Evolutionary conservation across 306 rosid species (phyloP).

Genomic region (Gillenia trifoliata): DNA sequence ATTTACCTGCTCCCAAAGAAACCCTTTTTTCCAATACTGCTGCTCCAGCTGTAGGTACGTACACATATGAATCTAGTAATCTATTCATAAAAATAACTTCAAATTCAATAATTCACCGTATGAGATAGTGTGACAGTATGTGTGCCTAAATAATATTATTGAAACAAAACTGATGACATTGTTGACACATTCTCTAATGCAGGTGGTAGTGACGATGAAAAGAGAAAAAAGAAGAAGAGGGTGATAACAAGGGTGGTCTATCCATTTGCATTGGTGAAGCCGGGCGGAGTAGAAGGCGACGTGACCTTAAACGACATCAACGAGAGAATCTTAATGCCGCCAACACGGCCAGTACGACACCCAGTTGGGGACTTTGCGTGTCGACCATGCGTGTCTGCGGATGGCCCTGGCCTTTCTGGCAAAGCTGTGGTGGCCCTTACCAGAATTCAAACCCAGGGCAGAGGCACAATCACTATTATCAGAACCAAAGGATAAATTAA

Average conservation of each 20-base stretch:
- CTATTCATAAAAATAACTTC: too few relatives aligned
- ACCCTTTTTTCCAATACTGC: background rate
- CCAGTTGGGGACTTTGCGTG: constrained; percentile 96
- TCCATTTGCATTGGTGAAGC: constrained; percentile 95
- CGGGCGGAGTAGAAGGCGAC: constrained; percentile 89
- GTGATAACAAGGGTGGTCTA: constrained; percentile 48
- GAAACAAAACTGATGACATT: background rate
- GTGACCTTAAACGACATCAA: constrained; percentile 90
- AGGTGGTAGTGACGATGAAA: background rate
- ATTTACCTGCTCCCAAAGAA: background rate
- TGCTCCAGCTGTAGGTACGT: background rate
- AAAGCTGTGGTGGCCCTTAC: constrained; percentile 95
- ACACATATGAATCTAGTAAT: background rate
- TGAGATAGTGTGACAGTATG: background rate
- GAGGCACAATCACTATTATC: constrained; percentile 94
- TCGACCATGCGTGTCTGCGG: constrained; percentile 80
- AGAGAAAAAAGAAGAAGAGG: constrained; percentile 26
- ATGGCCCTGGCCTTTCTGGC: constrained; percentile 88
- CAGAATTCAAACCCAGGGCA: constrained; percentile 79
- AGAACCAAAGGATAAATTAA: constrained; percentile 70
- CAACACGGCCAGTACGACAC: constrained; percentile 82
- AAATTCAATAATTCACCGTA: too few relatives aligned
- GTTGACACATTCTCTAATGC: background rate
- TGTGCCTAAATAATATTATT: background rate
- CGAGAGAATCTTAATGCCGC: constrained; percentile 82